These are phyloP conservation scores for Podila epicladia DNA, from an alignment of 192 early-diverging fungal species.

Conservation along the genomic window DNA sequence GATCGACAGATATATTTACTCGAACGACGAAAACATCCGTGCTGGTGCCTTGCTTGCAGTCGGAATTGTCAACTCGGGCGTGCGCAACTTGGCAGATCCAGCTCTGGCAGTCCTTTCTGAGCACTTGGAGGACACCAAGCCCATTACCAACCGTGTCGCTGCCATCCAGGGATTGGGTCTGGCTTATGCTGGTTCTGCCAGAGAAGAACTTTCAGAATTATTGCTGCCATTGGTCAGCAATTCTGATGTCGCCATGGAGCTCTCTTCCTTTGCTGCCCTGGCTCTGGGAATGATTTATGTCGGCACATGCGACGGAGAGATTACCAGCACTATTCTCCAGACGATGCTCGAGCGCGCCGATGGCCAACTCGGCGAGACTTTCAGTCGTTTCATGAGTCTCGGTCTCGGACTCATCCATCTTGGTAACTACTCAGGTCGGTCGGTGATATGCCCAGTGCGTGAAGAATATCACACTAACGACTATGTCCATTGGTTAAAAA, in stretches of 20 bases:
- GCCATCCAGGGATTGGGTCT: constrained; percentile 89
- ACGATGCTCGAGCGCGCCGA: constrained; percentile 97
- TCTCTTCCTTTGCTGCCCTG: constrained; percentile 89
- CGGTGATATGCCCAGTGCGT: not conserved
- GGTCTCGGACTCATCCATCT: constrained; percentile 92
- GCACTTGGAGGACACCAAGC: constrained; percentile 71
- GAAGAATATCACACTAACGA: too few species aligned
- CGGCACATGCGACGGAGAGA: constrained; percentile 89
- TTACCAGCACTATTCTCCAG: constrained; percentile 90
- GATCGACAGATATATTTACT: constrained; percentile 96
- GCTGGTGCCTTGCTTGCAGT: constrained; percentile 93
- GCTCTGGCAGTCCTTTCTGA: constrained; percentile 91
- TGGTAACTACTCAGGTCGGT: constrained; percentile 51
- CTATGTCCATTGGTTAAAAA: not conserved
- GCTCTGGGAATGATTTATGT: constrained; percentile 94
- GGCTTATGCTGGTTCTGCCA: constrained; percentile 92
- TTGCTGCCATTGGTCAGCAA: constrained; percentile 87
- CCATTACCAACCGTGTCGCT: constrained; percentile 71
- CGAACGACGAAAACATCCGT: constrained; percentile 87
- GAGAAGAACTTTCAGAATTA: constrained; percentile 86
- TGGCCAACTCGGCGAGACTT: constrained; percentile 84
- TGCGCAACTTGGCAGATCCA: constrained; percentile 91
- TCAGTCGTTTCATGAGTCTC: constrained; percentile 92
- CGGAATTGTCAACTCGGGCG: constrained; percentile 90
- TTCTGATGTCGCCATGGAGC: constrained; percentile 83